Conservation (phyloP, 2,329 filamentous ascomycete genomes). For the Teratosphaeria viscida region DNA sequence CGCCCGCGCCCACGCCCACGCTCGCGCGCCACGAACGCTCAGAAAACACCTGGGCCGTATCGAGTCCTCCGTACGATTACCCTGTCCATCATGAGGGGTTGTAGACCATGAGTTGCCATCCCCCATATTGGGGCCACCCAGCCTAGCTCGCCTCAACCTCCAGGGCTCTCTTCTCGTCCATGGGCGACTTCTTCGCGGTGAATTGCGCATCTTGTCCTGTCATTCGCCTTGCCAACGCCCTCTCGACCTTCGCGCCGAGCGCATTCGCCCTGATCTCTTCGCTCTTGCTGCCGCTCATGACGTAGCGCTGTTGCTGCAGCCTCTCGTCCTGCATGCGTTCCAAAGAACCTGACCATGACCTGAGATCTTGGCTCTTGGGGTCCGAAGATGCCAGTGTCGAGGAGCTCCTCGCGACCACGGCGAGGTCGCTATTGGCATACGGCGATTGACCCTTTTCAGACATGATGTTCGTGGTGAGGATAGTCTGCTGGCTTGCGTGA, state of each 20-base stretch:
- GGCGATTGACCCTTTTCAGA: constrained; percentile 9
- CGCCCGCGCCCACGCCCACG: background rate
- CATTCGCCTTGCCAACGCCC: constrained; percentile 79
- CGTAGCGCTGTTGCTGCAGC: constrained; percentile 70
- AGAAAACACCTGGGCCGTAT: background rate
- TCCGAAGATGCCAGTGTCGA: constrained; percentile 26
- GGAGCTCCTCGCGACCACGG: constrained; percentile 15
- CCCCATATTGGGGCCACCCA: background rate
- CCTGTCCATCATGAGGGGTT: background rate
- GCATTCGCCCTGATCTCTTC: constrained; percentile 78
- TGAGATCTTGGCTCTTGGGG: constrained; percentile 53
- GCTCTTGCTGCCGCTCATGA: constrained; percentile 66
- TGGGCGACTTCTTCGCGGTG: constrained; percentile 20
- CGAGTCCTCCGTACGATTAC: background rate
- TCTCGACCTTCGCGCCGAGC: constrained; percentile 80
- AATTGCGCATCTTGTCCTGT: constrained; percentile 80
- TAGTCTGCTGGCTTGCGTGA: constrained; percentile 14
- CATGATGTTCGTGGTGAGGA: constrained; percentile 9
- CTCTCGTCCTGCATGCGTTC: constrained; percentile 86
- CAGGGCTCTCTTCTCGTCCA: constrained; percentile 8
- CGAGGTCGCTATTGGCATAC: constrained; percentile 10
- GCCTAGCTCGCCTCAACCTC: constrained; percentile 15
- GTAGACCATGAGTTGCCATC: background rate
- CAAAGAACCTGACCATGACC: constrained; percentile 68
- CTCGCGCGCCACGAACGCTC: background rate